Conservation (phyloP, 177 flowering plant genomes). For the Vitis hybrid region DNA sequence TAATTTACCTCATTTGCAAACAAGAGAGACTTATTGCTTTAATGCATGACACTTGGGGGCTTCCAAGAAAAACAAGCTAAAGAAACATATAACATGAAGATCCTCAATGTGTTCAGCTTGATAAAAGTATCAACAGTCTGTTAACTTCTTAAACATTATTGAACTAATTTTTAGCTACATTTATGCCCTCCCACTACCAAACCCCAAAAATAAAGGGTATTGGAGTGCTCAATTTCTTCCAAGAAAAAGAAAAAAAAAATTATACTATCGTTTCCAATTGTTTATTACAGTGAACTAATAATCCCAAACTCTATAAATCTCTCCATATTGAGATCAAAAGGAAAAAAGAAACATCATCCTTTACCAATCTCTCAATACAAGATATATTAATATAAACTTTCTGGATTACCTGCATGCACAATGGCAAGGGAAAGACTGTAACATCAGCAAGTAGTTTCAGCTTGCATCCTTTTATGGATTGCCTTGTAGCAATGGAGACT, state of each 20-base stretch:
- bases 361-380: background rate
- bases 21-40: too few relatives aligned
- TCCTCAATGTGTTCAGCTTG: background rate
- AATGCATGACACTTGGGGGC: too few relatives aligned
- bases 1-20: too few relatives aligned
- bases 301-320: background rate
- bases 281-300: background rate
- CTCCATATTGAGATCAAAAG: background rate
- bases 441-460: constrained; percentile 40
- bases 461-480: constrained; percentile 37
- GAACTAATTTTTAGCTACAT: background rate
- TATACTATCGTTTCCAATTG: background rate
- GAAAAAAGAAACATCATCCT: background rate
- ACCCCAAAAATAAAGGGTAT: background rate
- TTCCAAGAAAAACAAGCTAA: background rate
- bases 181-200: background rate
- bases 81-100: background rate
- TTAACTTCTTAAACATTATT: background rate
- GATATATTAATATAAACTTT: constrained; percentile 1
- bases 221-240: background rate
- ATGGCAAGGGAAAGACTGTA: background rate
- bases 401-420: constrained; percentile 12
- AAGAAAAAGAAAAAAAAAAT: background rate
- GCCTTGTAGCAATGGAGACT: constrained; percentile 94
- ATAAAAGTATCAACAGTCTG: background rate